Base-by-base conservation (phyloP, 176 grass and related monocot genomes). In the Pontederia crassipes region DNA sequence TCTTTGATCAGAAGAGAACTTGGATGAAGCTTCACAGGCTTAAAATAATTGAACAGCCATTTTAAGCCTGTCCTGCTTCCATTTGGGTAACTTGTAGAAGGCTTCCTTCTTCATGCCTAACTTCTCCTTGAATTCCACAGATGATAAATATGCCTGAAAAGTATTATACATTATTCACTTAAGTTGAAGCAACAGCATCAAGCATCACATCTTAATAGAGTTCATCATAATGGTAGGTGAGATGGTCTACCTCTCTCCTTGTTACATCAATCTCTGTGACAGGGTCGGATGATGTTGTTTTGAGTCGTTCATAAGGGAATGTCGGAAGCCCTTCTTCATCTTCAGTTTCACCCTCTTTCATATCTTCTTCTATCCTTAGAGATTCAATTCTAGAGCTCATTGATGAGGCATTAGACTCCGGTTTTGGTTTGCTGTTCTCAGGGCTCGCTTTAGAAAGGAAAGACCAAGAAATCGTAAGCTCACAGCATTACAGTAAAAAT, bases 31-130 rank as follows among this genome's bases (percentile, higher is more conserved):
- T 78, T 27, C n/a, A 13, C 3, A 20, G 47, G 7, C 8, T 12
- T 65, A 95, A 74, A 95, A 95, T 66, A 95, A 82, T 17, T 86
- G 65, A 46, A 87, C 45, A 49, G 29, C 69, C 49, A 79, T 75
- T 76, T 96, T 96, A 17, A 90, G 52, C 66, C 65, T 96, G 87
- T 82, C 82, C 65, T 96, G 86, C 75, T 86, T 96, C 91, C 91
- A 96, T 55, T 87, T 96, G 14, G 86, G 91, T 10, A 90, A 75
- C 55, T 74, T 85, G 78, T 69, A 70, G 84, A 96, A 96, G 29
- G 76, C 78, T 15, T 60, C 69, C 48, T 80, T 87, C 52, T 65
- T 50, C 86, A 87, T 90, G 72, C 59, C 52, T 10, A 95, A 79
- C 73, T 89, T 89, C 57, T 83, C 90, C 24, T 66, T n/a, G 68